Base-by-base conservation (phyloP, 305 asterid genomes). In the Salvia sclarea region DNA sequence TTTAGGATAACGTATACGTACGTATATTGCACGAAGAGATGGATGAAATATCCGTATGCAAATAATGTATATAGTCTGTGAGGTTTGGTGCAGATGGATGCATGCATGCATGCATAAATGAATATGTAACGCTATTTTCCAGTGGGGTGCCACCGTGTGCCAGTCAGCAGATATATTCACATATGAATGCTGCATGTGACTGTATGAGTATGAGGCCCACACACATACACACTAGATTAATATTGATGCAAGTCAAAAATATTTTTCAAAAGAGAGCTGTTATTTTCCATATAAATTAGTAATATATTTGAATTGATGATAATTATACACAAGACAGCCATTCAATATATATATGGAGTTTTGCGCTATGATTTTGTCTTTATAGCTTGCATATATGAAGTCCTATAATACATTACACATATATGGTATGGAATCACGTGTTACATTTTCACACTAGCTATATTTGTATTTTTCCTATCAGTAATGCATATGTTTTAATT, bases 31-130 rank as follows among this genome's bases (percentile, higher is more conserved):
- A n/a, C n/a, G 30, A 25, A 25, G 30, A 25, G 2, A 25, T 4
- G 4, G 4, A 28, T 28, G 33, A 28, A 28, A 0, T 28, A 37
- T 37, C 1, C n/a, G n/a, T 35, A 8, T 35, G 41, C 0, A 30
- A 30, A 8, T 35, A 35, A 35, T 12, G 13, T 52, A 52, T 37
- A 48, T 35, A 22, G 13, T 37, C 8, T 18, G 25, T 11, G 7
- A 47, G 37, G 52, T 45, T 13, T 9, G 13, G n/a, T n/a, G n/a
- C n/a, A 25, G 10, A 48, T 69, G 75, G 64, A 63, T 45, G 75
- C 35, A 25, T 56, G 76, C 45, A 55, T 53, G 60, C 31, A 5
- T 54, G 61, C 37, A 54, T 25, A 14, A n/a, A 67, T 55, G 56
- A 8, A 38, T 48, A 17, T 40, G 73, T 18, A 18, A 53, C 45